These are phyloP conservation scores for Lecanicillium sp. DNA, from an alignment of 2,329 filamentous ascomycete genomes.

Conservation along the genomic window DNA sequence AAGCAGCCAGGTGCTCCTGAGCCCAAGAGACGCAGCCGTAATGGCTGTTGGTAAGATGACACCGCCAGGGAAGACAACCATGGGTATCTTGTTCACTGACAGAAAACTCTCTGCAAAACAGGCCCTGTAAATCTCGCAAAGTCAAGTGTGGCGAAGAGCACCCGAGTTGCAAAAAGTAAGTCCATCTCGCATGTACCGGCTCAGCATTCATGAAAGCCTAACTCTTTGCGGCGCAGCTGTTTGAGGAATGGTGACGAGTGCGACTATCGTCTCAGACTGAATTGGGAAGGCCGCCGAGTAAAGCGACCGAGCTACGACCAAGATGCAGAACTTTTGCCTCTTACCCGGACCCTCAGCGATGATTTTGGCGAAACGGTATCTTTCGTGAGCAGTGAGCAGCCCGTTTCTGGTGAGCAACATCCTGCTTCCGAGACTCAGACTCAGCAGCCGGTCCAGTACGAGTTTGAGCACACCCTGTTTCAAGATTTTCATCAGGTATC, in stretches of 20 bases:
- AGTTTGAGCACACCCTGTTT: constrained; percentile 8
- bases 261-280: constrained; percentile 74
- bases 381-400: no score
- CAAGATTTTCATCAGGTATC: constrained; percentile 3
- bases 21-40: constrained; percentile 36
- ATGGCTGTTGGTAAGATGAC: constrained; percentile 35
- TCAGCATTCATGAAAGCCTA: constrained; percentile 1
- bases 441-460: constrained; percentile 1
- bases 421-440: no score
- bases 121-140: constrained; percentile 71
- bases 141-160: constrained; percentile 73
- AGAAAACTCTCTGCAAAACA: constrained; percentile 23
- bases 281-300: constrained; percentile 62
- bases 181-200: not conserved
- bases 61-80: not conserved
- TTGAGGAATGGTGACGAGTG: constrained; percentile 63
- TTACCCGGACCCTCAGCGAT: no score
- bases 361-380: no score
- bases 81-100: constrained; percentile 3
- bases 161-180: constrained; percentile 59
- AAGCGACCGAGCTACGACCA: constrained; percentile 10
- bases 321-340: no score
- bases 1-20: constrained; percentile 34
- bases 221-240: constrained; percentile 37
- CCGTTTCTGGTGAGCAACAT: no score